Base-by-base conservation (phyloP, 495 filamentous ascomycete genomes). In the Penicillium cataractarum region DNA sequence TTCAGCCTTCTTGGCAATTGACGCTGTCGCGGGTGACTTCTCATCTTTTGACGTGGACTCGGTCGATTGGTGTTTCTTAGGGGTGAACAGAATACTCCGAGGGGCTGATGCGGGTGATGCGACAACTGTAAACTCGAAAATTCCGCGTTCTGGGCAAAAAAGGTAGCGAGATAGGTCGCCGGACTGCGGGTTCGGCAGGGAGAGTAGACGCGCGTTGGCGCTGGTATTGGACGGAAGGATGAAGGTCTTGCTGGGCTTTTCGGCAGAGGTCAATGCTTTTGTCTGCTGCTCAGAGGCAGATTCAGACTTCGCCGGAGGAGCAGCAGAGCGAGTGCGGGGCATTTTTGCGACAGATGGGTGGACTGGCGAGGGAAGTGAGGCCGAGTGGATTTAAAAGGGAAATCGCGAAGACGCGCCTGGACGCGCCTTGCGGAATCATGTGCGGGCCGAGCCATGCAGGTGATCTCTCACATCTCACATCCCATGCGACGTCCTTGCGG, bases 61-160 rank as follows among this genome's bases (percentile, higher is more conserved):
- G 12, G 35, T 44, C 31, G 54, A 46, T 55, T 68, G 58, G 26
- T 39, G 51, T n/a, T 44, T 10, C 9, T 49, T 32, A 27, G 63
- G 65, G 1, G 79, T 73, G 33, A 71, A 78, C 2, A 78, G 59
- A 44, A 77, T 73, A 50, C 77, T 80, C 24, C 76, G 70, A 44
- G 71, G 69, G 15, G 56, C 58, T 24, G 70, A 65, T 17, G 73
- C 44, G 33, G 92, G 83, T 6, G 91, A 82, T 12, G 86, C 74
- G 66, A 98, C 82, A 40, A 83, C 83, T 15, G 87, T 97, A 77
- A 98, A 93, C 71, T 99, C 95, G 76, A 90, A 92, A 62, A 97
- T 80, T 27, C 94, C 95, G 15, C 71, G 65, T 12, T 84, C 84
- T 4, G 93, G 91, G 71, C 92, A 95, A 70, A 92, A 87, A 60